Percentiles rank a stretch among this genome's conserved stretches.
phyloP scores from a whole-genome alignment of 257 asterid genomes.

The Solanum ahanhuiri region DNA sequence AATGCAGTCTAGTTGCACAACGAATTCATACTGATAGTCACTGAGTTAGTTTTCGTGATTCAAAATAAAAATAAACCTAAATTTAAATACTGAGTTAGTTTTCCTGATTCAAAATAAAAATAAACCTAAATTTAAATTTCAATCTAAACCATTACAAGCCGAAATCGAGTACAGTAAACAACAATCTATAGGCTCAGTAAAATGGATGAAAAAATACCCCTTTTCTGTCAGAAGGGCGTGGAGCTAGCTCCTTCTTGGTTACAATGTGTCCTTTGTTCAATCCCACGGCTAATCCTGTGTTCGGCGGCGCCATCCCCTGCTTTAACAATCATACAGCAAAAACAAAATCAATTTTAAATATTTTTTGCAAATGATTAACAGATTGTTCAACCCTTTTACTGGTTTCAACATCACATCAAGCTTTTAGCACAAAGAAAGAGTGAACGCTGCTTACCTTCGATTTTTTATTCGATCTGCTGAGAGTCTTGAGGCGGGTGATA shows the following conservation, averaged over 20 bases:
- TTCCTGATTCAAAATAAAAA: background rate
- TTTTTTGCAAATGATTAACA: background rate
- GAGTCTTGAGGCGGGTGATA: slow-evolving; percentile 17
- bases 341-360: background rate
- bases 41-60: background rate
- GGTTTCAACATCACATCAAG: background rate
- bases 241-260: slow-evolving; percentile 71
- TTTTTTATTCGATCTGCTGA: background rate
- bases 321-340: background rate
- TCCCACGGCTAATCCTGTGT: slow-evolving; percentile 66
- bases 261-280: slow-evolving; percentile 75
- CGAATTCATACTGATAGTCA: background rate
- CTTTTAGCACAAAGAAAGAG: background rate
- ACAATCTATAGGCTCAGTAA: background rate
- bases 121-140: background rate
- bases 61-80: background rate
- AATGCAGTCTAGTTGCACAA: background rate
- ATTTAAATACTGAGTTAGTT: background rate
- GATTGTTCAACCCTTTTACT: background rate
- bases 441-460: background rate
- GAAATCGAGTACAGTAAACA: background rate
- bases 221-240: slow-evolving; percentile 83
- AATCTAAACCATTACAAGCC: background rate
- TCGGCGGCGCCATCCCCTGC: slow-evolving; percentile 77
- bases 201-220: slow-evolving; percentile 42